phyloP scores from a whole-genome alignment of 192 early-diverging fungal species.

The Globomyces pollinis-pini region DNA sequence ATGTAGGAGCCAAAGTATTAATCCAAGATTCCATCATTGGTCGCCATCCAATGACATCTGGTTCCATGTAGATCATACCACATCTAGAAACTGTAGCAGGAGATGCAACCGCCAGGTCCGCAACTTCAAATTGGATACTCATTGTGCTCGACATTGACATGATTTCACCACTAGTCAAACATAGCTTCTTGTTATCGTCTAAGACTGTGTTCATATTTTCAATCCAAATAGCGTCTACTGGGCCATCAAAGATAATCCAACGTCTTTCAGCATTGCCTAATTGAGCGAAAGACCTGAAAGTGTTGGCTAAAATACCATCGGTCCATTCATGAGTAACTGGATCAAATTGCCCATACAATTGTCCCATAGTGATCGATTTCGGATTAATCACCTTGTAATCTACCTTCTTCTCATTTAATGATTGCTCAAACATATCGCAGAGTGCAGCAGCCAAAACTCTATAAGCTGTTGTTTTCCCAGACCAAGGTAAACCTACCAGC shows the following conservation, averaged over 20 bases:
- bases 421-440: slow-evolving; percentile 36
- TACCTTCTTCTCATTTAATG: slow-evolving; percentile 44
- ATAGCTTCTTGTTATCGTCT: slow-evolving; percentile 58
- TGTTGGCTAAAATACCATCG: slow-evolving; percentile 51
- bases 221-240: slow-evolving; percentile 59
- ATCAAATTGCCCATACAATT: slow-evolving; percentile 57
- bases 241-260: slow-evolving; percentile 59
- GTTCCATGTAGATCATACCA: slow-evolving; percentile 59
- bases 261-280: slow-evolving; percentile 42
- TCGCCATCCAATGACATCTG: slow-evolving; percentile 49
- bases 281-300: slow-evolving; percentile 41
- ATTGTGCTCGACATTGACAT: slow-evolving; percentile 50
- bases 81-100: slow-evolving; percentile 55
- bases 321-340: slow-evolving; percentile 55
- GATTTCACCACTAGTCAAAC: slow-evolving; percentile 52
- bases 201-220: slow-evolving; percentile 62
- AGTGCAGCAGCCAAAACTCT: slow-evolving; percentile 44
- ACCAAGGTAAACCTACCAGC: slow-evolving; percentile 53
- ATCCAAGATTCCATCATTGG: slow-evolving; percentile 47
- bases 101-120: slow-evolving; percentile 53
- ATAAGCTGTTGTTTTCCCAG: slow-evolving; percentile 54
- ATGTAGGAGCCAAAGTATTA: slow-evolving; percentile 29
- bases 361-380: slow-evolving; percentile 58
- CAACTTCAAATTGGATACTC: slow-evolving; percentile 56
- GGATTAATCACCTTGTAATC: slow-evolving; percentile 49